Base-by-base conservation (phyloP, 2,329 filamentous ascomycete genomes). In the Fusarium hostae region DNA sequence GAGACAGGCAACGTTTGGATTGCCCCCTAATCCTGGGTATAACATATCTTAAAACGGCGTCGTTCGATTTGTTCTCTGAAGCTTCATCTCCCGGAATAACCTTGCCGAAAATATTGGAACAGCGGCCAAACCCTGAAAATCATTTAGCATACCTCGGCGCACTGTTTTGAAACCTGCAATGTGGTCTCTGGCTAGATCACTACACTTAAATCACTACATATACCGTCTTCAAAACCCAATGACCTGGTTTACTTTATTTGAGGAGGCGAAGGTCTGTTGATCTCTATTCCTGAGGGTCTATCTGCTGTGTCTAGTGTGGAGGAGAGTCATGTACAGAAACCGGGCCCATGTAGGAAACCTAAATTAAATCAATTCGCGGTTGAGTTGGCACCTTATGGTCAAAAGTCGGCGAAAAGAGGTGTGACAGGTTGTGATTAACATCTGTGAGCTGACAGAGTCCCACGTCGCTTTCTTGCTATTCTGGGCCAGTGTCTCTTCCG, bases 1-100 rank as follows among this genome's bases (percentile, higher is more conserved):
- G 66, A 83, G 87, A 70, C 87, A 89, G 73, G 86, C 85, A 20
- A 84, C 84, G 3, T 88, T 88, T 75, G 86, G 86, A 18, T 77
- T 84, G 65, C 82, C 84, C 12, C 81, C 84, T 5, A 84, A 85
- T 66, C 83, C 75, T 68, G 78, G 72, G 77, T 82, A 81, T 45
- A 79, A 78, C 40, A 72, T 80, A 39, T 66, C 59, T 59, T 80
- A 77, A 64, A 66, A 41, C 35, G 50, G 40, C 47, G 26, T 50
- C 54, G 39, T 56, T 43, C n/a, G 51, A 50, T 50, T 37, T 37
- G 41, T 59, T 59, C 45, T 32, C 59, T 63, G 69, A 73, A 71
- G 64, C 68, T 70, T 41, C 54, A 61, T 59, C 45, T 56, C 61
- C 63, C 35, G 52, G 26, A 47, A 39, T 55, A 61, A 41, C 47